phyloP scores from a whole-genome alignment of 2,329 filamentous ascomycete species.

The Delphinella strobiligena region DNA sequence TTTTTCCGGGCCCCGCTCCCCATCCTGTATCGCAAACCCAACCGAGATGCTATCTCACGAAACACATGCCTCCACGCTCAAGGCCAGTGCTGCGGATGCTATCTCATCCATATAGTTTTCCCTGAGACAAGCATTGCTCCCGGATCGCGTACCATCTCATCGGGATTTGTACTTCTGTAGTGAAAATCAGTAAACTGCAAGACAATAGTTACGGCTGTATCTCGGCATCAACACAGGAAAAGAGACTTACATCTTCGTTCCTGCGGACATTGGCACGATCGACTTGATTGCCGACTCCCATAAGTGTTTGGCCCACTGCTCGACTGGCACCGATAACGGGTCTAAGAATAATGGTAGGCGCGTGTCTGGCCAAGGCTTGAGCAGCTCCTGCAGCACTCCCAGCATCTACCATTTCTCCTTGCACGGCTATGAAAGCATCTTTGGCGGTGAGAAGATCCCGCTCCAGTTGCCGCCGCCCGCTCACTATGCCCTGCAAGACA shows the following conservation, averaged over 20 bases:
- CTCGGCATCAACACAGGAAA: too few species aligned
- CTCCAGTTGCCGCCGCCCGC: slow-evolving; percentile 70
- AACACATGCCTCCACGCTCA: too few species aligned
- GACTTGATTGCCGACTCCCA: slow-evolving; percentile 85
- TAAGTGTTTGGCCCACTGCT: slow-evolving; percentile 74
- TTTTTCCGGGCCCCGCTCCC: too few species aligned
- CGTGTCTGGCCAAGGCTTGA: slow-evolving; percentile 62
- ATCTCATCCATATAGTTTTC: too few species aligned
- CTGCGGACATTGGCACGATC: slow-evolving; percentile 71
- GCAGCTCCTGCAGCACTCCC: slow-evolving; percentile 70
- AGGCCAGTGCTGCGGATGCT: too few species aligned
- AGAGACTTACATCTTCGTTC: slow-evolving; percentile 73
- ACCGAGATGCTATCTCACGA: too few species aligned
- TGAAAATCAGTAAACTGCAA: slow-evolving; percentile 1
- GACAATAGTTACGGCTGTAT: background rate
- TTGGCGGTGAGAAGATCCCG: slow-evolving; percentile 76
- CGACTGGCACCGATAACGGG: slow-evolving; percentile 85
- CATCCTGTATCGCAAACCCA: too few species aligned
- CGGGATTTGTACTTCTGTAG: slow-evolving; percentile 10
- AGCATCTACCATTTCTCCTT: slow-evolving; percentile 81
- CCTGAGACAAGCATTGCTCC: background rate
- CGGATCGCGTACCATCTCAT: background rate
- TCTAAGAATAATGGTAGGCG: slow-evolving; percentile 84
- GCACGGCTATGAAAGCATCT: slow-evolving; percentile 90
- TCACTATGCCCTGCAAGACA: slow-evolving; percentile 72